Evolutionary conservation across 1,139 yeast genomes (phyloP).

Genomic region (Candida glucosophila): DNA sequence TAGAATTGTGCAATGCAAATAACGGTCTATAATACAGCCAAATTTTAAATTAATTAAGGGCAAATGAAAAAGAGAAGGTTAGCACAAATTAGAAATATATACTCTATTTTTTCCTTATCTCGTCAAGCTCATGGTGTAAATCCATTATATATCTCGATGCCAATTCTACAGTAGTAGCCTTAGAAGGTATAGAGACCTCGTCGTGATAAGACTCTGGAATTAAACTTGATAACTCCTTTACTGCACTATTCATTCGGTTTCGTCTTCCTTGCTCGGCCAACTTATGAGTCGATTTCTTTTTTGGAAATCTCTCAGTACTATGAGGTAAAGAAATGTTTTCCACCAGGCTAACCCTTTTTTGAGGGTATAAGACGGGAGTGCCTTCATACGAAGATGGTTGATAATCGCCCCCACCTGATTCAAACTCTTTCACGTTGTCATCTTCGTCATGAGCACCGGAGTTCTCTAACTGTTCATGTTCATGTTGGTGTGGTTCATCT

Average conservation of each 20-base stretch:
- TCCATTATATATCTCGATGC: constrained; percentile 64
- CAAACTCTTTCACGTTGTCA: no score
- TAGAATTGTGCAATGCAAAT: no score
- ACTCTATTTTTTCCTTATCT: no score
- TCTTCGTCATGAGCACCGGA: constrained; percentile 1
- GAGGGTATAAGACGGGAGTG: constrained; percentile 7
- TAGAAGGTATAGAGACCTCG: constrained; percentile 59
- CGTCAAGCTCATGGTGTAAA: constrained; percentile 40
- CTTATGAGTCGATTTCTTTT: constrained; percentile 76
- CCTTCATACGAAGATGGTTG: constrained; percentile 13
- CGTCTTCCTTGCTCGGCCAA: constrained; percentile 95
- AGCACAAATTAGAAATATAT: not conserved
- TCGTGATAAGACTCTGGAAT: constrained; percentile 59
- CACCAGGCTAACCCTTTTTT: no score
- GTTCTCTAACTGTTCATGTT: not conserved
- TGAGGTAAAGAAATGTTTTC: no score
- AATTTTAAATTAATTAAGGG: no score
- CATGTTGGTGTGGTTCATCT: not conserved
- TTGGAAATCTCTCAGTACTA: constrained; percentile 21
- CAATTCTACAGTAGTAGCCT: constrained; percentile 90
- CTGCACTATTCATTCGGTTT: constrained; percentile 82
- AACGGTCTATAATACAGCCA: no score
- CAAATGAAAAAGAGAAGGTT: not conserved
- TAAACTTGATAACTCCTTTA: constrained; percentile 60
- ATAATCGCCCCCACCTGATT: no score